Evolutionary conservation across 371 early-diverging fungal genomes (phyloP), one percentile per base, ranked within the genome.

Genomic region (Syncephalis plumigaleata): DNA sequence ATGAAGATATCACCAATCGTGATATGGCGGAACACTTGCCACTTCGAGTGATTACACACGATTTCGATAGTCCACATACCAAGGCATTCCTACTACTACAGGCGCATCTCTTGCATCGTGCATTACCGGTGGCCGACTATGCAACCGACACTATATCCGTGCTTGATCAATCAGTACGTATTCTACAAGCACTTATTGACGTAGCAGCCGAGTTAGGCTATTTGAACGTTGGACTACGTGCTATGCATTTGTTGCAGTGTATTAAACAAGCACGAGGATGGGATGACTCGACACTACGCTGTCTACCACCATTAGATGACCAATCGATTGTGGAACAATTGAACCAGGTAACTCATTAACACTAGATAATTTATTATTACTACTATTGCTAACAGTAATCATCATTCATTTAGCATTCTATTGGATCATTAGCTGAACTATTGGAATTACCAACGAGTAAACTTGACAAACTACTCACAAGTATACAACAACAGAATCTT

Each of bases 131-230:
- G 13, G 73, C 81, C 44, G 97, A 97, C 61, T 95, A 87, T 55
- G 69, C 73, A 27, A 91, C 93, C 0, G 97, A 97, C 57, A 81
- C 82, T 8, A 74, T 81, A n/a, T 80, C 87, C 0, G 88, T 96
- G 1, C 60, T 96, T 25, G 95, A 94, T 56, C 88, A 86, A 48
- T 69, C 86, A 9, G 79, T 91, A 47, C 88, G 97, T 59, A 76
- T 94, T 45, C 66, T 78, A 48, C 80, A 79, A 63, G 91, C 96
- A 5, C 86, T 92, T 88, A 74, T 91, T 40, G 93, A 92, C 52
- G 74, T 90, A 0, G 66, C 81, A 0, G 83, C 81, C 0, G 78
- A 80, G 50, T 61, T 70, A 46, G 88, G 87, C 0, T 71, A 67
- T 44, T 45, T 85, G 46, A 56, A 55, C 0, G 75, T 79, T 0